phyloP scores from a whole-genome alignment of 1,139 yeast genomes.

The Geotrichum histeridarum region DNA sequence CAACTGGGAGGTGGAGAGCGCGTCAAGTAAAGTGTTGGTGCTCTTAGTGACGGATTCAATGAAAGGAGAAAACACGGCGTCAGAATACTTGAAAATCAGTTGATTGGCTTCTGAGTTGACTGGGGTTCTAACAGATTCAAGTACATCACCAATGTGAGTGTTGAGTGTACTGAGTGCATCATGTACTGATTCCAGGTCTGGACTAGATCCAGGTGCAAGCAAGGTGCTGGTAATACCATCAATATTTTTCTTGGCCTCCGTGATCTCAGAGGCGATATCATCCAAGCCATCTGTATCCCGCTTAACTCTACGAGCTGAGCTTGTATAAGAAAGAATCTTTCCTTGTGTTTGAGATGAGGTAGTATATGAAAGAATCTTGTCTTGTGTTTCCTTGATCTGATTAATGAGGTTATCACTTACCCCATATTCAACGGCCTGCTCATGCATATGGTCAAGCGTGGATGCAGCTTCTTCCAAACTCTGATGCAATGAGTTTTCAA shows the following conservation, averaged over 20 bases:
- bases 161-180: slow-evolving; percentile 34
- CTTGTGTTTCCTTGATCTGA: slow-evolving; percentile 12
- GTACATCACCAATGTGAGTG: slow-evolving; percentile 34
- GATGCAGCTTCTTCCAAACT: slow-evolving; percentile 14
- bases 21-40: slow-evolving; percentile 32
- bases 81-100: slow-evolving; percentile 27
- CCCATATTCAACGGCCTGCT: slow-evolving; percentile 8
- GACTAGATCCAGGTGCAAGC: slow-evolving; percentile 20
- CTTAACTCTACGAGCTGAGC: background rate
- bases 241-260: slow-evolving; percentile 28
- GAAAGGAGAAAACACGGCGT: slow-evolving; percentile 30
- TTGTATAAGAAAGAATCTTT: too few species aligned
- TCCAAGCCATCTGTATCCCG: slow-evolving; percentile 15
- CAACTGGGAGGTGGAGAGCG: slow-evolving; percentile 23
- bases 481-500: slow-evolving; percentile 22
- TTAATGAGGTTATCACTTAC: slow-evolving; percentile 6
- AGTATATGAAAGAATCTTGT: slow-evolving; percentile 4
- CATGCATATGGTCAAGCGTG: slow-evolving; percentile 14
- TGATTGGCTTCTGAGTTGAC: slow-evolving; percentile 25
- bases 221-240: slow-evolving; percentile 29
- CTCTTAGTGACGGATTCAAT: slow-evolving; percentile 36
- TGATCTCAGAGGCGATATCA: slow-evolving; percentile 22
- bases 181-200: slow-evolving; percentile 20
- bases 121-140: slow-evolving; percentile 30
- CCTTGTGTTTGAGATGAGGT: too few species aligned